Evolutionary conservation across 805 yeast species (phyloP), one percentile per base, ranked within the genome.

Genomic region (Saccharomycopsis selenospora): DNA sequence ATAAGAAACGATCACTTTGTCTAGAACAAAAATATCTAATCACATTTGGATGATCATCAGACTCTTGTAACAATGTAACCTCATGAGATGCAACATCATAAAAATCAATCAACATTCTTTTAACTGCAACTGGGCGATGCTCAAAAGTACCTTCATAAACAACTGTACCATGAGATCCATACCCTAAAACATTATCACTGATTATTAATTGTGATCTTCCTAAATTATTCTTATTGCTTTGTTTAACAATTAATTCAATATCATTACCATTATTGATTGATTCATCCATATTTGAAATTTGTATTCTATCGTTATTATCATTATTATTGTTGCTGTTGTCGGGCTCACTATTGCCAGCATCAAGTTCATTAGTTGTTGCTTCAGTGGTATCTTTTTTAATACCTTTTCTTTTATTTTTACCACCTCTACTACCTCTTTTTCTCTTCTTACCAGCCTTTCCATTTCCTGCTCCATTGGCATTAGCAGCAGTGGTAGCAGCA

Each of bases 11-110:
- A 51, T 88, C 95, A 40, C 85, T 82, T 27, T 85, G 80, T 61
- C 91, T 95, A n/a, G 95, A 88, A 65, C 96, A 91, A 61, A 79
- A 93, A 62, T 93, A 93, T 48, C 98, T 69, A 4, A 93, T 79
- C 20, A 93, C 98, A 61, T 93, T 93, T 2, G 96, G 93, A 65
- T 91, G 98, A 62, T 89, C 96, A 58, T 93, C 99, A 66, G 95
- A 86, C 61, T 91, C 97, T 51, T 91, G 95, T 28, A 91, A 66
- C 11, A 91, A 65, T 23, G 82, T 75, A 10, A 93, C 95, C 60
- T 91, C 99, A 57, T 87, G 95, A 6, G 88, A 82, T 1, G 98
- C 98, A 49, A 91, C 79, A 59, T 93, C 97, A 64, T 85, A 91
- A 60, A 90, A 93, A 61, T 90, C 96, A 30, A 90, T 72, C 46